phyloP scores from a whole-genome alignment of 2,329 filamentous ascomycete species.

The Thielaviopsis musarum region DNA sequence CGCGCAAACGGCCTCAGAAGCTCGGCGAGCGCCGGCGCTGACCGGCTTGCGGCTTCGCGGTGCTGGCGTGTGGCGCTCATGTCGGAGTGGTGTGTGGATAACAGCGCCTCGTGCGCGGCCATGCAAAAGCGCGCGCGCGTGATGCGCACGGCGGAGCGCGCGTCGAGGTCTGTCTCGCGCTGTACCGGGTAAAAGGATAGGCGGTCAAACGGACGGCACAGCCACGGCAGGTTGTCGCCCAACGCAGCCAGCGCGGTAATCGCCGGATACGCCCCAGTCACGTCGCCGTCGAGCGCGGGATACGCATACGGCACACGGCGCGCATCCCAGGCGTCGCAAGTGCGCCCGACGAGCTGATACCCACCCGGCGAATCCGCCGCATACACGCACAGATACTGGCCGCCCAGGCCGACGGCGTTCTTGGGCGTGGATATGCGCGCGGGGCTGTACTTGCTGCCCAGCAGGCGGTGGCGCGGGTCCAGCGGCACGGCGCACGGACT shows the following conservation, averaged over 20 bases:
- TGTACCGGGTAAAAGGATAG: slow-evolving; percentile 19
- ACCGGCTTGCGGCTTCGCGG: no score
- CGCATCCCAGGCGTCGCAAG: slow-evolving; percentile 20
- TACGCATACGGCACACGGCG: neutral
- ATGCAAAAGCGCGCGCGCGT: neutral
- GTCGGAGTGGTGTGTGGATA: neutral
- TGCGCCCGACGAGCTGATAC: slow-evolving; percentile 23
- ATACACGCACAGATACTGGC: slow-evolving; percentile 25
- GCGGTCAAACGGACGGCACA: slow-evolving; percentile 20
- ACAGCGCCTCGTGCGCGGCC: neutral
- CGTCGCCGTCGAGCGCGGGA: neutral
- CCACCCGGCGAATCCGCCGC: slow-evolving; percentile 22
- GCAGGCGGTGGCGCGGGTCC: slow-evolving; percentile 20
- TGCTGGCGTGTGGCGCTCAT: neutral
- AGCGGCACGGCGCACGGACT: slow-evolving; percentile 22
- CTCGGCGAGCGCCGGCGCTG: neutral
- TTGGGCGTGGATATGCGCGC: slow-evolving; percentile 22
- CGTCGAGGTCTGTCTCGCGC: slow-evolving; percentile 12
- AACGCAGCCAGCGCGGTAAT: neutral
- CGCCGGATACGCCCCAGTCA: neutral
- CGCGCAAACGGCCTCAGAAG: neutral
- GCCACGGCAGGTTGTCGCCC: slow-evolving; percentile 14
- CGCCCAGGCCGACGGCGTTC: slow-evolving; percentile 21
- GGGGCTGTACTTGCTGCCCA: slow-evolving; percentile 24
- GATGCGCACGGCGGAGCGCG: neutral